Evolutionary conservation across 1,139 yeast genomes (phyloP), one percentile per base, ranked within the genome.

Genomic region (Kodamaea sp.): DNA sequence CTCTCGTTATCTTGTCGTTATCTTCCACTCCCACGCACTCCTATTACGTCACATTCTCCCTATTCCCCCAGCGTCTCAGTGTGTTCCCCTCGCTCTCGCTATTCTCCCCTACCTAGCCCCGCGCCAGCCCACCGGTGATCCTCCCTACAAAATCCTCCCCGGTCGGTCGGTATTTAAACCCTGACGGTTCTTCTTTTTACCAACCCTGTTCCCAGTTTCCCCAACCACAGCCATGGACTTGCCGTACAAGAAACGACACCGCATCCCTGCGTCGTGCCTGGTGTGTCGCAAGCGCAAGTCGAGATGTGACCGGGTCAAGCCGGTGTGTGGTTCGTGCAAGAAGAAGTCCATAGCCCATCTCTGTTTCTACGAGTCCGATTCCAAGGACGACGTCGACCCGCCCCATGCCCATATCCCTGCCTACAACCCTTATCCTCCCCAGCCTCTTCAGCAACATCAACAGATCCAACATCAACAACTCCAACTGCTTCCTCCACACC

Each of bases 311-410:
- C 66, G 83, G 46, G 70, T 67, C 26, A 70, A 73, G 47, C 94
- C 94, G 2, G 78, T 80, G 24, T 84, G 94, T 60, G 78, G 84
- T 5, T 75, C 82, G 32, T 84, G 94, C 63, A 71, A 74, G 34
- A 78, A 78, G 59, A 82, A 83, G 35, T 84, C 87, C 11, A 83
- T 83, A 15, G 83, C 84, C 18, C 89, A 83, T 55, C 60, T 83
- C 23, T 84, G 94, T 46, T 78, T 69, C 42, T 84, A 80, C 52
- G 78, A 82, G 50, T 78, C 42, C 9, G 48, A 44, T 14, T 26
- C 31, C 15, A 39, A 38, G n/a, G 44, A 35, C 22, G 7, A 11
- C 24, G 12, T 28, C 38, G 11, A 11, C 15, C 15, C 24, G 18
- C 14, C 19, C 18, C 11, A n/a, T 9, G 11, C 3, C 27, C 12